These are phyloP conservation scores for Hamamelis virginiana DNA, from an alignment of 164 flowering plant species.

Conservation along the genomic window DNA sequence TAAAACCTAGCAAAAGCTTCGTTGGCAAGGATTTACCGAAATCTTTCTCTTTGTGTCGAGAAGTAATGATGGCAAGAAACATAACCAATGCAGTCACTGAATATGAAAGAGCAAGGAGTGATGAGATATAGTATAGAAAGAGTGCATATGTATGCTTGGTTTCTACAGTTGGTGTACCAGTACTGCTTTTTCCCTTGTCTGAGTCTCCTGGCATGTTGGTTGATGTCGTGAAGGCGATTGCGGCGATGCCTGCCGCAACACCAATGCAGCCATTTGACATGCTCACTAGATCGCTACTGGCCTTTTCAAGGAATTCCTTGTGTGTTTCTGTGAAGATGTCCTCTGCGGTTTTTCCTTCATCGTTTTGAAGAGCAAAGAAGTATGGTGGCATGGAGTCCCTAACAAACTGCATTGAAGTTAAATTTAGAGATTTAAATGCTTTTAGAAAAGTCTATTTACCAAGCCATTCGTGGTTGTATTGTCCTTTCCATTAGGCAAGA, in stretches of 20 bases:
- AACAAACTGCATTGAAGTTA: conserved; percentile 13
- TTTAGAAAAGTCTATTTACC: too few relatives aligned
- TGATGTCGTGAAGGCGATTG: conserved; percentile 19
- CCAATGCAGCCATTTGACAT: conserved; percentile 26
- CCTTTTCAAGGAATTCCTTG: conserved; percentile 8
- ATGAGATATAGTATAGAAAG: conserved; percentile 4
- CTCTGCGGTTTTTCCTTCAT: conserved; percentile 5
- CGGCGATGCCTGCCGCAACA: conserved; percentile 26
- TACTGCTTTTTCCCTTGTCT: background rate
- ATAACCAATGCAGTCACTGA: conserved; percentile 22
- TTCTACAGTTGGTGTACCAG: conserved; percentile 1
- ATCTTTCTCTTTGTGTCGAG: conserved; percentile 21
- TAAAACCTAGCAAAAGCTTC: conserved; percentile 22
- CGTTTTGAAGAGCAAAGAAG: conserved; percentile 18
- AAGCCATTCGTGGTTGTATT: too few relatives aligned
- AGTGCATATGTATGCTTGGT: background rate
- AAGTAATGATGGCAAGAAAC: conserved; percentile 29
- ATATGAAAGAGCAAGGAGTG: conserved; percentile 23
- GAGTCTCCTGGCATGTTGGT: conserved; percentile 7
- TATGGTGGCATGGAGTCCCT: conserved; percentile 16
- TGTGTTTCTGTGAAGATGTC: conserved; percentile 20
- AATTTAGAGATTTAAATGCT: background rate
- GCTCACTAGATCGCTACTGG: conserved; percentile 20
- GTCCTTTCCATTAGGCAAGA: too few relatives aligned
- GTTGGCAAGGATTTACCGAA: conserved; percentile 13